Evolutionary conservation across 345 rosid genomes (phyloP).

Genomic region (Punica granatum): DNA sequence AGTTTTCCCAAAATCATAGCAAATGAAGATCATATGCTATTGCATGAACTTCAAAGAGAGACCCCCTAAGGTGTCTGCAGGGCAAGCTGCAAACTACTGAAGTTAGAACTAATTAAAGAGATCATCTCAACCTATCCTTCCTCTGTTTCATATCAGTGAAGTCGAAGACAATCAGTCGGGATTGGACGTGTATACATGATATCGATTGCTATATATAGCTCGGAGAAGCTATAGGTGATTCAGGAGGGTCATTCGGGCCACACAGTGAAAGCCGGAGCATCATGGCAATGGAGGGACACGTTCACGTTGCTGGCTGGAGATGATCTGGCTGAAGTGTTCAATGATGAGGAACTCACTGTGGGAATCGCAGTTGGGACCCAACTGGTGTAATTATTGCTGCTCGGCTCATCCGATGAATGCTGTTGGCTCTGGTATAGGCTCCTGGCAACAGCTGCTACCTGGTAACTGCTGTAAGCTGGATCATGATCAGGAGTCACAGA

Average conservation of each 20-base stretch:
- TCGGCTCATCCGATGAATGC: neutral
- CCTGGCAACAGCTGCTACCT: neutral
- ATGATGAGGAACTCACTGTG: neutral
- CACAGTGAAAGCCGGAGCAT: neutral
- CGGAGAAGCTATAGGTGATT: neutral
- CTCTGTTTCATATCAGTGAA: neutral
- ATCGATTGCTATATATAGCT: neutral
- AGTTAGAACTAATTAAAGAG: neutral
- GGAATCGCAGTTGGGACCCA: slow-evolving; percentile 3
- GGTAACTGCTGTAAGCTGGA: neutral
- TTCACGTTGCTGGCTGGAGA: neutral
- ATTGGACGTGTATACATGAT: neutral
- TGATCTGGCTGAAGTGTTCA: neutral
- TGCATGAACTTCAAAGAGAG: slow-evolving; percentile 25
- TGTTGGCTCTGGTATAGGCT: neutral
- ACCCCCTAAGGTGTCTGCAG: slow-evolving; percentile 9
- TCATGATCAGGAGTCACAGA: neutral
- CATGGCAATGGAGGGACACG: neutral
- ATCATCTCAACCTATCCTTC: neutral
- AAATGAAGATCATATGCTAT: slow-evolving; percentile 18
- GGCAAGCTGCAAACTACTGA: slow-evolving; percentile 10
- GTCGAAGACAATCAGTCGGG: neutral
- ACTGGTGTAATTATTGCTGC: neutral
- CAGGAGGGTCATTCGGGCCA: neutral
- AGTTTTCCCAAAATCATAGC: slow-evolving; percentile 44